Conservation (phyloP, 345 rosid genomes). For the Euclidium syriacum region DNA sequence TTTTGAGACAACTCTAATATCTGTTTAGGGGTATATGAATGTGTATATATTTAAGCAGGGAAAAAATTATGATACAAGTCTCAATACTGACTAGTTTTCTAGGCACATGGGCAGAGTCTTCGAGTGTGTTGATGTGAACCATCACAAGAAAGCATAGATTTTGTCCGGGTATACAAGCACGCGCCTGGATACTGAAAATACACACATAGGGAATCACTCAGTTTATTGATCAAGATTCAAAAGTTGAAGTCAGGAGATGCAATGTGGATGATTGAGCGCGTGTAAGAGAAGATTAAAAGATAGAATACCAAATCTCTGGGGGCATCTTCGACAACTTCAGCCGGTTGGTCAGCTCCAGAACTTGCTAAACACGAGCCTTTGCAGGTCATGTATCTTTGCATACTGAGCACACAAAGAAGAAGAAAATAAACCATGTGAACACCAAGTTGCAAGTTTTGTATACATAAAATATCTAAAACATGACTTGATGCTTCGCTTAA, state of each 20-base stretch:
- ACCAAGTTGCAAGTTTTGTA: not conserved
- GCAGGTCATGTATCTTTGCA: conserved; percentile 81
- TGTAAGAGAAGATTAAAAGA: not conserved
- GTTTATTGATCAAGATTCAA: conserved; percentile 14
- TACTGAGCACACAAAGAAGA: conserved; percentile 36
- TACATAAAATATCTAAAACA: not conserved
- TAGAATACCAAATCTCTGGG: conserved; percentile 72
- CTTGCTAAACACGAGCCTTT: conserved; percentile 85
- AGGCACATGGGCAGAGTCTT: conserved; percentile 96
- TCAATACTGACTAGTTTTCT: conserved; percentile 35
- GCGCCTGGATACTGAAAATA: conserved; percentile 78
- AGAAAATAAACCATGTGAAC: not conserved
- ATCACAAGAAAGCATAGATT: conserved; percentile 76
- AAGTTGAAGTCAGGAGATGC: not conserved
- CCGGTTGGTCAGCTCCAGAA: conserved; percentile 86
- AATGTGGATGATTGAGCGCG: not conserved
- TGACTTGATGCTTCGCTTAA: not conserved
- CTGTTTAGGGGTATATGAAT: too few species aligned
- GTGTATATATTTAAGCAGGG: not conserved
- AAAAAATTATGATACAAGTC: not conserved
- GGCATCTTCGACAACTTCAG: conserved; percentile 84
- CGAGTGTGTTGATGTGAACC: conserved; percentile 75
- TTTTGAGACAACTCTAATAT: too few species aligned
- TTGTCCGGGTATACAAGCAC: conserved; percentile 69
- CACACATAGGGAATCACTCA: not conserved